Conservation (phyloP, 208 protist species). For the Leishmania turanica region DNA sequence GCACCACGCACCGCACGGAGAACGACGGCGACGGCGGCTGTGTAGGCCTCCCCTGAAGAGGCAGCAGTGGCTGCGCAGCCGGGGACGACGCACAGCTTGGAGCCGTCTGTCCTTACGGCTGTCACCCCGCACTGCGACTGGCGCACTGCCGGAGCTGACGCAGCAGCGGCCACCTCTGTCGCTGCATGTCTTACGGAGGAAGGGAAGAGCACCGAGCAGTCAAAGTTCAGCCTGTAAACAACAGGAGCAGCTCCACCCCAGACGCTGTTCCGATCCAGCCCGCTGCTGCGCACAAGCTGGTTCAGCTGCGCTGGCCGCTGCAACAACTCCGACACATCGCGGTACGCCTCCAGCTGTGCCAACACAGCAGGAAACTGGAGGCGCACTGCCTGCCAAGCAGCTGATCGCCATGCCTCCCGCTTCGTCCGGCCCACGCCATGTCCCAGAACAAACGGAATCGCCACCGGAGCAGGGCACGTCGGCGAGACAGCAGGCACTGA, state of each 20-base stretch:
- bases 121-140: conserved; percentile 7
- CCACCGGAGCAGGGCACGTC: not conserved
- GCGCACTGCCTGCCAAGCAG: conserved; percentile 54
- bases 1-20: not conserved
- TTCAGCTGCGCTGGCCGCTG: conserved; percentile 22
- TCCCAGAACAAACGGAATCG: conserved; percentile 44
- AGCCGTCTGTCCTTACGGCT: conserved; percentile 2
- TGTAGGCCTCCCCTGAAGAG: conserved; percentile 17
- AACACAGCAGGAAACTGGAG: conserved; percentile 52
- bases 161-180: not conserved
- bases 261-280: not conserved
- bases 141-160: not conserved
- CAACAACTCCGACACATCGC: conserved; percentile 29
- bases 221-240: conserved; percentile 13
- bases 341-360: conserved; percentile 45
- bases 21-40: conserved; percentile 9
- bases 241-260: not conserved
- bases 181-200: not conserved
- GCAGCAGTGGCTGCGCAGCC: conserved; percentile 6
- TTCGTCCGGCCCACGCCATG: conserved; percentile 52
- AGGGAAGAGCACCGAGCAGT: not conserved
- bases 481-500: not conserved
- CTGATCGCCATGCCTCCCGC: conserved; percentile 53
- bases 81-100: conserved; percentile 9
- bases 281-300: conserved; percentile 5